Conservation (phyloP, 345 rosid species). For the Brassica cretica region DNA sequence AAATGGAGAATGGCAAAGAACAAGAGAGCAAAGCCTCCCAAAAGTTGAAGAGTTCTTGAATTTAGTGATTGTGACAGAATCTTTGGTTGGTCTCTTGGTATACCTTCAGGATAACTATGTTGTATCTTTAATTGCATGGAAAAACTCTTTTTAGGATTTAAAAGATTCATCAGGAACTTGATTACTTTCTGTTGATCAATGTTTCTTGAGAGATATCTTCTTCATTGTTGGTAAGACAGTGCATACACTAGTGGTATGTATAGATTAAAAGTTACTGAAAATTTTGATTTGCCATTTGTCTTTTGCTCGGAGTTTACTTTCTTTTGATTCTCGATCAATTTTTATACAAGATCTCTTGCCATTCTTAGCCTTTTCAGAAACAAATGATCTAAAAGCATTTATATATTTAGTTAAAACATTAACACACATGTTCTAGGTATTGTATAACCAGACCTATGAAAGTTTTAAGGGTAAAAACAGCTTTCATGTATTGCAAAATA, state of each 20-base stretch:
- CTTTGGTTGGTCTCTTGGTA: conserved; percentile 26
- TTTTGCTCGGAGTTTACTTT: conserved; percentile 4
- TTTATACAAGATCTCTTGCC: not conserved
- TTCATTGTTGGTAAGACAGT: conserved; percentile 4
- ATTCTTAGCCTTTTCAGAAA: not conserved
- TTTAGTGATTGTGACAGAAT: conserved; percentile 14
- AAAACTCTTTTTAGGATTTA: conserved; percentile 20
- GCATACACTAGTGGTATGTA: conserved; percentile 10
- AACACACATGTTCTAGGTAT: conserved; percentile 16
- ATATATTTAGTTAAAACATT: not conserved
- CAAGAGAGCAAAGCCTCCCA: conserved; percentile 26
- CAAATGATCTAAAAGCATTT: not conserved
- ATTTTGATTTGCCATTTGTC: not conserved
- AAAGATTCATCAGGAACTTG: conserved; percentile 16
- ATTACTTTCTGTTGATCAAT: conserved; percentile 12
- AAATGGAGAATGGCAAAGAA: conserved; percentile 27
- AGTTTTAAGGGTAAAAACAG: not conserved
- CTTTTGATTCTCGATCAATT: not conserved
- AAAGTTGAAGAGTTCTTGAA: conserved; percentile 25
- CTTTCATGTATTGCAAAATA: not conserved
- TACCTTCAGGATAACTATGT: conserved; percentile 8
- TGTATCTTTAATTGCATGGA: conserved; percentile 12
- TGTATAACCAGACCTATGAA: not conserved
- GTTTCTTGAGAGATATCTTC: conserved; percentile 25
- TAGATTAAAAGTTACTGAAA: not conserved